phyloP scores from a whole-genome alignment of 208 protist genomes.

The Pavlovales sp. region DNA sequence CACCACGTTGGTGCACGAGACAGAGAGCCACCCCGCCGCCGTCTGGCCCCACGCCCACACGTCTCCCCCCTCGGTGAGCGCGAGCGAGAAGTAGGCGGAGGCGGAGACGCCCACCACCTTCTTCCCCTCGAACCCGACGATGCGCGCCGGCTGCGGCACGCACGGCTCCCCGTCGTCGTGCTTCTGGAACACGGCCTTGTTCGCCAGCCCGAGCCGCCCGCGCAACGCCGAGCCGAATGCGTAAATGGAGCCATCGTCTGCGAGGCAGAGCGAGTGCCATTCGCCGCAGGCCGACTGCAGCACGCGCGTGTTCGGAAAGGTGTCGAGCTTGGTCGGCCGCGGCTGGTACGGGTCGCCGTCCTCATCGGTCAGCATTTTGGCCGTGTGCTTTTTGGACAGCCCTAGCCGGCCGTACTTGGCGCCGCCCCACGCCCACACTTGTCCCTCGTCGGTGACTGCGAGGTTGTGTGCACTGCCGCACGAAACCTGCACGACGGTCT shows the following conservation, averaged over 20 bases:
- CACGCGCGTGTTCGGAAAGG: too few species aligned
- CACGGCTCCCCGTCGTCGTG: background rate
- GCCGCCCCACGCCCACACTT: background rate
- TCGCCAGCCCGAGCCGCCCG: background rate
- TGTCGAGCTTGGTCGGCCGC: background rate
- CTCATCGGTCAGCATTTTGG: background rate
- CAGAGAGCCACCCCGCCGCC: background rate
- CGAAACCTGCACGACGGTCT: background rate
- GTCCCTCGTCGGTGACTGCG: background rate
- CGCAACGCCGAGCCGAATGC: background rate
- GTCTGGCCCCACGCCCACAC: constrained; percentile 1
- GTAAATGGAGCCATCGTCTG: background rate
- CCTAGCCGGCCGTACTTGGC: background rate
- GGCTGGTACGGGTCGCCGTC: background rate
- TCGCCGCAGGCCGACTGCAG: background rate
- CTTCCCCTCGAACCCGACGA: background rate
- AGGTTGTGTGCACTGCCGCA: background rate
- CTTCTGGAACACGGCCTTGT: background rate
- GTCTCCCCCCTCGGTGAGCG: background rate
- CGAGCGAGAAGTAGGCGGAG: background rate
- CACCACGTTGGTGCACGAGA: background rate
- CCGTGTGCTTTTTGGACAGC: background rate
- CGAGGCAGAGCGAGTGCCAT: background rate
- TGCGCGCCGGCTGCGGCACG: background rate
- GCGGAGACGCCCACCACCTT: background rate